phyloP scores from a whole-genome alignment of 495 filamentous ascomycete genomes.

The Aspergillus haitiensis region DNA sequence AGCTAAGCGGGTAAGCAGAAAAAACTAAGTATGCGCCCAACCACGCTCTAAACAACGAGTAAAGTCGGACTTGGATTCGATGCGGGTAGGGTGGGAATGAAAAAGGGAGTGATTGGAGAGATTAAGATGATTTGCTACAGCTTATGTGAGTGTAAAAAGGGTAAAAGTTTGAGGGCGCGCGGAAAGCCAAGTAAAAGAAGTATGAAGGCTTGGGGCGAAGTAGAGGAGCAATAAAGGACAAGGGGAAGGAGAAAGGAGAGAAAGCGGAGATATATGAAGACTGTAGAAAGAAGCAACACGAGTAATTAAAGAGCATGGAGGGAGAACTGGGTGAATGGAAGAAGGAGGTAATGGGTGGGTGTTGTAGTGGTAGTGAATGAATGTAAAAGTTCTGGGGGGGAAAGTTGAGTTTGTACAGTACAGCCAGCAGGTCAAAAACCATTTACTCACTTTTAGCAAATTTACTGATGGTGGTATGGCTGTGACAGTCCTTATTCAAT shows the following conservation, averaged over 20 bases:
- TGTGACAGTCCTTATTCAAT: conserved; percentile 15
- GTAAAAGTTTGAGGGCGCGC: neutral
- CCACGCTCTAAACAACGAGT: conserved; percentile 15
- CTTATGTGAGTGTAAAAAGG: neutral
- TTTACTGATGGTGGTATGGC: neutral
- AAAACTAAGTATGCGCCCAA: conserved; percentile 20
- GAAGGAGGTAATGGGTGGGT: conserved; percentile 30
- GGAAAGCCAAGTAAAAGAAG: neutral
- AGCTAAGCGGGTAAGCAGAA: conserved; percentile 26
- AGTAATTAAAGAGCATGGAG: conserved; percentile 3
- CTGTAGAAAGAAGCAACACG: conserved; percentile 11
- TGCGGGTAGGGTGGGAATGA: conserved; percentile 1
- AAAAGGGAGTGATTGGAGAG: conserved; percentile 9
- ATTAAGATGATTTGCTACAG: neutral
- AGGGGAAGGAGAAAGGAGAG: conserved; percentile 7
- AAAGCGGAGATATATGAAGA: conserved; percentile 1
- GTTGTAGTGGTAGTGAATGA: conserved; percentile 33
- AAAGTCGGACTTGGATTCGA: conserved; percentile 11
- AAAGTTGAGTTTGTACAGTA: conserved; percentile 36
- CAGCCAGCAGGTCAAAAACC: conserved; percentile 23
- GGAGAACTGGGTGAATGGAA: conserved; percentile 16
- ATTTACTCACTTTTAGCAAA: conserved; percentile 4
- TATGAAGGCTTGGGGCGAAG: conserved; percentile 13
- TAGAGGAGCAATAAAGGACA: conserved; percentile 4
- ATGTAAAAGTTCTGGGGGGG: conserved; percentile 23